Percentiles rank a stretch among this genome's conserved stretches.
Conservation (phyloP, 306 rosid species). For the Medicago ruthenica region DNA sequence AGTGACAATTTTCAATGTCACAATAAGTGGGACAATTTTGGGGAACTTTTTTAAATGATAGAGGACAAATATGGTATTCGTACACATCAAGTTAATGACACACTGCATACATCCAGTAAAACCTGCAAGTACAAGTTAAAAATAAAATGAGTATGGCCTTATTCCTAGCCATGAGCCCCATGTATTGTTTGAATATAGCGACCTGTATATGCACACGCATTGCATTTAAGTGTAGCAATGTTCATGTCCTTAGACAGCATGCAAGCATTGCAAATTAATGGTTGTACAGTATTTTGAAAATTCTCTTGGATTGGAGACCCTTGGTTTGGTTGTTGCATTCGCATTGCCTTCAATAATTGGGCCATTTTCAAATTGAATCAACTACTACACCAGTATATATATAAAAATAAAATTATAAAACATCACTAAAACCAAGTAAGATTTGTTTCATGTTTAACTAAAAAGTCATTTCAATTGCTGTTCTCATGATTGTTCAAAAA, state of each 20-base stretch:
- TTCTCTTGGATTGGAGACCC: slow-evolving; percentile 1
- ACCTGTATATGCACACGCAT: not conserved
- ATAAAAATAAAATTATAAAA: not conserved
- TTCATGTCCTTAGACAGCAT: slow-evolving; percentile 23
- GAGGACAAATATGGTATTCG: too few relatives aligned
- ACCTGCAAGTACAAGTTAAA: too few relatives aligned
- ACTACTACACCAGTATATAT: not conserved
- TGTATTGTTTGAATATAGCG: not conserved
- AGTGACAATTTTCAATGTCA: too few relatives aligned
- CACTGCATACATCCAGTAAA: too few relatives aligned
- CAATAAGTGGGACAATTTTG: too few relatives aligned
- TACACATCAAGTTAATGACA: too few relatives aligned
- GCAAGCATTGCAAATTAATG: slow-evolving; percentile 18
- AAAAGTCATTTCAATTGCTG: slow-evolving; percentile 33
- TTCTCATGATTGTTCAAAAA: too few relatives aligned
- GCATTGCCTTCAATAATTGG: slow-evolving; percentile 22
- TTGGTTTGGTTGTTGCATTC: not conserved
- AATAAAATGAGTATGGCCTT: too few relatives aligned
- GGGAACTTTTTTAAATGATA: too few relatives aligned
- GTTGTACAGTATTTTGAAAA: slow-evolving; percentile 5
- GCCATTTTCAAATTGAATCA: slow-evolving; percentile 27
- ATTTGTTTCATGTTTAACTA: slow-evolving; percentile 37
- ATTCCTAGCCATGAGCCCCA: too few relatives aligned
- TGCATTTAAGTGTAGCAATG: slow-evolving; percentile 2
- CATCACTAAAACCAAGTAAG: not conserved